Evolutionary conservation across 2,329 filamentous ascomycete species (phyloP).

Genomic region (Sclerotinia spermophila): DNA sequence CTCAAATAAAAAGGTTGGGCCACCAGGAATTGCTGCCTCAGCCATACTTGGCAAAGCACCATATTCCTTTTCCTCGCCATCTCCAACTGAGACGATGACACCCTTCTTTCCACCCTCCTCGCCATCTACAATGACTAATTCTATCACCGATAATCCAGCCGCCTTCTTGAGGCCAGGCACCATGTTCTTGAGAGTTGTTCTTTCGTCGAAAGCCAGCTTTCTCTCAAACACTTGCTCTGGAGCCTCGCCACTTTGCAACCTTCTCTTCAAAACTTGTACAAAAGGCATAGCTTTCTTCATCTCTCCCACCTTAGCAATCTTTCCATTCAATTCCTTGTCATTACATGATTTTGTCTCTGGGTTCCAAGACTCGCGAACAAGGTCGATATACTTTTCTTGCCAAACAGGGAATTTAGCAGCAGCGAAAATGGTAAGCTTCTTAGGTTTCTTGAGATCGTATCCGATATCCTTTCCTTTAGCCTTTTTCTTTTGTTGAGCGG

Average conservation of each 20-base stretch:
- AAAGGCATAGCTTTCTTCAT: slow-evolving; percentile 99
- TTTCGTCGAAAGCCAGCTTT: slow-evolving; percentile 84
- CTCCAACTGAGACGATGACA: slow-evolving; percentile 47
- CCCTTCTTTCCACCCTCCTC: slow-evolving; percentile 70
- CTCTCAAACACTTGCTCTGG: slow-evolving; percentile 70
- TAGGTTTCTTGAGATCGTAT: slow-evolving; percentile 88
- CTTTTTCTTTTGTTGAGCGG: slow-evolving; percentile 78
- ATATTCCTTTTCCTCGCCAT: slow-evolving; percentile 57
- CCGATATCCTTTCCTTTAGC: slow-evolving; percentile 82
- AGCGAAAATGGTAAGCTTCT: slow-evolving; percentile 84
- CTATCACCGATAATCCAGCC: slow-evolving; percentile 65
- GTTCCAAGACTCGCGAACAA: slow-evolving; percentile 70
- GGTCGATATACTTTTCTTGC: slow-evolving; percentile 86
- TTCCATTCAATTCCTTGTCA: slow-evolving; percentile 75
- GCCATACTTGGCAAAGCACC: slow-evolving; percentile 57
- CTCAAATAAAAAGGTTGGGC: slow-evolving; percentile 79
- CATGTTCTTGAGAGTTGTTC: slow-evolving; percentile 72
- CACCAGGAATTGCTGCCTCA: slow-evolving; percentile 74
- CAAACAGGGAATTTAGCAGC: slow-evolving; percentile 79
- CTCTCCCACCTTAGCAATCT: slow-evolving; percentile 77
- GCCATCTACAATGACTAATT: slow-evolving; percentile 63
- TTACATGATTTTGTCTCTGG: slow-evolving; percentile 59
- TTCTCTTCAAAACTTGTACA: slow-evolving; percentile 80
- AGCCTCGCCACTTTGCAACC: slow-evolving; percentile 68
- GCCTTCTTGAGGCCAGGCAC: slow-evolving; percentile 73